These are phyloP conservation scores for Phyllachora maydis DNA, from an alignment of 2,329 filamentous ascomycete species.

Conservation along the genomic window DNA sequence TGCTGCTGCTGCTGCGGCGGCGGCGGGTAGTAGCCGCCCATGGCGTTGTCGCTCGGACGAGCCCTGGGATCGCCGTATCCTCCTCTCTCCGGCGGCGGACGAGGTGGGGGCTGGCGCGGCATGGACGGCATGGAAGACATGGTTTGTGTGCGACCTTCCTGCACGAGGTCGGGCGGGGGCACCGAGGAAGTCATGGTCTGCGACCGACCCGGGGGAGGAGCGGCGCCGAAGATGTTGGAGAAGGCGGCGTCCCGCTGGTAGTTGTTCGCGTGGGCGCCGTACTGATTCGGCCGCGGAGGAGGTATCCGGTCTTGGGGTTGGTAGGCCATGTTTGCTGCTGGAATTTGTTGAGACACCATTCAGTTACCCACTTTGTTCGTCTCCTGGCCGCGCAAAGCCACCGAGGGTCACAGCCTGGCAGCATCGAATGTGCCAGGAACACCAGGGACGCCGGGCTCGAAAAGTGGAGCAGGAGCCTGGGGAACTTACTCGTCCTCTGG, in stretches of 20 bases:
- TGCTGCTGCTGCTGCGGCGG: constrained; percentile 27
- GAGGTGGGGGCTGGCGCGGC: constrained; percentile 43
- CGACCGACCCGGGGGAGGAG: constrained; percentile 73
- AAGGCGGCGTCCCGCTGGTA: constrained; percentile 85
- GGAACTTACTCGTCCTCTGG: no score
- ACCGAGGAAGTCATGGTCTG: constrained; percentile 86
- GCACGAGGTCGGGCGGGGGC: constrained; percentile 23
- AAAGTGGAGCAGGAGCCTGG: no score
- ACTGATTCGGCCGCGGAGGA: constrained; percentile 20
- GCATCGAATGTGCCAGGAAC: no score
- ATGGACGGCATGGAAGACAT: constrained; percentile 49
- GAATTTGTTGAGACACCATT: constrained; percentile 11
- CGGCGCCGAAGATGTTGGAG: constrained; percentile 83
- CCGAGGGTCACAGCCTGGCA: no score
- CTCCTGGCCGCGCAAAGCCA: no score
- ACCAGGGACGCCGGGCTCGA: no score
- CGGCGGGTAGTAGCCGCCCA: constrained; percentile 29
- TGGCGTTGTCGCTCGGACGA: constrained; percentile 21
- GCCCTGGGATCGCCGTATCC: constrained; percentile 16
- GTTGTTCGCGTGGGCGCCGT: constrained; percentile 30
- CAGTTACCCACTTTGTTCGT: constrained; percentile 1
- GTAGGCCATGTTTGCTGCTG: constrained; percentile 32
- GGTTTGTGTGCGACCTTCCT: constrained; percentile 56
- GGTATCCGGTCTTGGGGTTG: constrained; percentile 27
- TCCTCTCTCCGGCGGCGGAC: constrained; percentile 17